phyloP scores from a whole-genome alignment of 2,329 filamentous ascomycete species.

The Diaporthe sp. region DNA sequence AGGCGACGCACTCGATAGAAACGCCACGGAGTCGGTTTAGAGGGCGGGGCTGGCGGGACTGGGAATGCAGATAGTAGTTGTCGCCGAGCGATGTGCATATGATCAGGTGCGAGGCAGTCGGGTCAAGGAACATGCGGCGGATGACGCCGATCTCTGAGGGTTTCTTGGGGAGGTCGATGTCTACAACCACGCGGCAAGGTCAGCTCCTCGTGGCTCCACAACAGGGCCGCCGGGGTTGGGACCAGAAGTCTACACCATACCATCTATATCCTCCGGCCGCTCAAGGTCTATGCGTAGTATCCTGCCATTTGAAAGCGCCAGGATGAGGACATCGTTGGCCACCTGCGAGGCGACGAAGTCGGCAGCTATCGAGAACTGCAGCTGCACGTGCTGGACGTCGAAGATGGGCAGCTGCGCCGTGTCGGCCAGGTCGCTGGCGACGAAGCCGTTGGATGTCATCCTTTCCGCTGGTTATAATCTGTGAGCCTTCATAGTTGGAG shows the following conservation, averaged over 20 bases:
- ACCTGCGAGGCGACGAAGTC: slow-evolving; percentile 98
- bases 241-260: slow-evolving; percentile 56
- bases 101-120: slow-evolving; percentile 93
- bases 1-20: slow-evolving; percentile 89
- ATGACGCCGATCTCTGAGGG: slow-evolving; percentile 93
- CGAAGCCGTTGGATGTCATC: slow-evolving; percentile 84
- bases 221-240: not conserved
- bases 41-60: slow-evolving; percentile 88
- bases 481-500: slow-evolving; percentile 39
- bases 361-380: slow-evolving; percentile 94
- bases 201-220: not conserved
- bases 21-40: slow-evolving; percentile 88
- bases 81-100: slow-evolving; percentile 93
- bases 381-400: slow-evolving; percentile 90
- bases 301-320: slow-evolving; percentile 91
- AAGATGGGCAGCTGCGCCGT: slow-evolving; percentile 86
- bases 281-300: slow-evolving; percentile 96
- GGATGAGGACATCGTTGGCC: slow-evolving; percentile 94
- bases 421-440: slow-evolving; percentile 71
- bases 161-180: slow-evolving; percentile 97
- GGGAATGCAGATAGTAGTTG: slow-evolving; percentile 97
- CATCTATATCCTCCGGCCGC: slow-evolving; percentile 94
- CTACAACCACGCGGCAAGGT: slow-evolving; percentile 59
- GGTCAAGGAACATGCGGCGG: slow-evolving; percentile 96
- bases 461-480: slow-evolving; percentile 39